Percentiles rank a stretch among this genome's conserved stretches.
Conservation (phyloP, 1,284 basidiomycete genomes). For the Inonotus hispidus region DNA sequence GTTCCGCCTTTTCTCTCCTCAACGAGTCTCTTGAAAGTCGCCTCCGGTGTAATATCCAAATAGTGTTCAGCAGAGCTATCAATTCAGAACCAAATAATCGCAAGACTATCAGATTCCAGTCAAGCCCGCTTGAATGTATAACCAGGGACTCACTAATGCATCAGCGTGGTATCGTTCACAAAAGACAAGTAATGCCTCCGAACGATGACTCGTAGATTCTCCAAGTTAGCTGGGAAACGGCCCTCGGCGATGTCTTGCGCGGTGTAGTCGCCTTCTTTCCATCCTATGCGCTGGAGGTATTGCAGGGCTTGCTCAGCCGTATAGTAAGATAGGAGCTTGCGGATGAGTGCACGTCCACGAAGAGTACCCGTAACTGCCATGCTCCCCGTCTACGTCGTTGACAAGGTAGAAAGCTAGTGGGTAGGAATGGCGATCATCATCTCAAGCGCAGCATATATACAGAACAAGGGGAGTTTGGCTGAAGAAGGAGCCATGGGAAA, state of each 20-base stretch:
- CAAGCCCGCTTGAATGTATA: no score
- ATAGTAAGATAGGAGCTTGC: constrained; percentile 11
- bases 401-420: neutral
- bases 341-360: constrained; percentile 7
- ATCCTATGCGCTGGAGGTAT: constrained; percentile 12
- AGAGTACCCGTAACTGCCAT: constrained; percentile 3
- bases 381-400: neutral
- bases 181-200: constrained; percentile 17
- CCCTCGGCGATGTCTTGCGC: constrained; percentile 4
- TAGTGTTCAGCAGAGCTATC: constrained; percentile 17
- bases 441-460: neutral
- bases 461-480: neutral
- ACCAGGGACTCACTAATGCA: constrained; percentile 20
- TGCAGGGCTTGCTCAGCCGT: constrained; percentile 6
- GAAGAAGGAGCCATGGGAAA: no score
- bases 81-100: no score
- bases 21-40: constrained; percentile 20
- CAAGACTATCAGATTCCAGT: no score
- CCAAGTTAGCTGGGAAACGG: constrained; percentile 12
- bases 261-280: neutral
- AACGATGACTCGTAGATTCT: constrained; percentile 16
- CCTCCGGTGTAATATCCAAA: constrained; percentile 18
- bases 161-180: constrained; percentile 19
- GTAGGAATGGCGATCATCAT: neutral
- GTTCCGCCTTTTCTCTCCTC: constrained; percentile 11